Percentiles rank a stretch among this genome's conserved stretches.
Evolutionary conservation across 1,139 yeast species (phyloP).

Genomic region (Yamadazyma buinensis): DNA sequence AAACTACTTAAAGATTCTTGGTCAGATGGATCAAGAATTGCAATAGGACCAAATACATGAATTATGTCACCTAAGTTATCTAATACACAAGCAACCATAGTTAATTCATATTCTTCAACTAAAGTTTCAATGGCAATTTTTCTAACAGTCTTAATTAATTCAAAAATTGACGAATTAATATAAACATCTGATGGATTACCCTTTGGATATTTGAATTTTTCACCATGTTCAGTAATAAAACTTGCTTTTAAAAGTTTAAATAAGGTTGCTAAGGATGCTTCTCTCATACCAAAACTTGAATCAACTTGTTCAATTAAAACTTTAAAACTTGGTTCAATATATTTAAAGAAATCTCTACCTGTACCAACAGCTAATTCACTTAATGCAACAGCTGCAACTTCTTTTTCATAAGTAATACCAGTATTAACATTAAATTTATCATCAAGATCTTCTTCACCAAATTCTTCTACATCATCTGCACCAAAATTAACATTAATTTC

Average conservation of each 20-base stretch:
- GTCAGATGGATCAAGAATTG: slow-evolving; percentile 58
- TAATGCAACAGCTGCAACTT: slow-evolving; percentile 91
- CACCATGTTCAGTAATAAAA: slow-evolving; percentile 54
- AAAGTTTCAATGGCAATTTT: slow-evolving; percentile 58
- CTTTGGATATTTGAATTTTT: slow-evolving; percentile 55
- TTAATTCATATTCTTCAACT: slow-evolving; percentile 75
- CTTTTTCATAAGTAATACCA: slow-evolving; percentile 95
- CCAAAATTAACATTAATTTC: slow-evolving; percentile 58
- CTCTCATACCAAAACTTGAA: slow-evolving; percentile 89
- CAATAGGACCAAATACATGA: slow-evolving; percentile 69
- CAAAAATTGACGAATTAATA: slow-evolving; percentile 53
- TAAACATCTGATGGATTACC: slow-evolving; percentile 69
- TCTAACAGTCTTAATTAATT: slow-evolving; percentile 65
- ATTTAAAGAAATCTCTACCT: slow-evolving; percentile 73
- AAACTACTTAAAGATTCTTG: slow-evolving; percentile 60
- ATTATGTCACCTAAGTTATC: slow-evolving; percentile 73
- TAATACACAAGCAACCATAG: slow-evolving; percentile 76
- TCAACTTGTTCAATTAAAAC: slow-evolving; percentile 70
- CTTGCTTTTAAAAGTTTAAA: slow-evolving; percentile 82
- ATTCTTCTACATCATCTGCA: slow-evolving; percentile 33
- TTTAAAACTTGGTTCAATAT: slow-evolving; percentile 67
- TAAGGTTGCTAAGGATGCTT: slow-evolving; percentile 75
- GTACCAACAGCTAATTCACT: slow-evolving; percentile 88
- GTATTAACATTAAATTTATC: slow-evolving; percentile 83
- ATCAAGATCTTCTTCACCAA: slow-evolving; percentile 53